Conservation (phyloP, 305 asterid species). For the Withania somnifera region DNA sequence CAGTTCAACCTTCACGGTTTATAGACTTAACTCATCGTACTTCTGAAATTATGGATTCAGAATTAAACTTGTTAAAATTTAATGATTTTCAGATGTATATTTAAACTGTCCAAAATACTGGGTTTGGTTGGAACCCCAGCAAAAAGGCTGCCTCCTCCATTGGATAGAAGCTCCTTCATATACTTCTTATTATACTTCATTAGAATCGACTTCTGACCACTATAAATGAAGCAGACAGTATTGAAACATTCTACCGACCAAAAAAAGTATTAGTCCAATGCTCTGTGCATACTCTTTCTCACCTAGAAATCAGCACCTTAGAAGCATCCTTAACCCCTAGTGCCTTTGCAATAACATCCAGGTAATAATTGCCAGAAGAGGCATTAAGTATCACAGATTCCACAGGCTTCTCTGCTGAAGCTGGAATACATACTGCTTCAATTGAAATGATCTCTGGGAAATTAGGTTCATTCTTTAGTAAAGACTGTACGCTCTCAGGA, state of each 20-base stretch:
- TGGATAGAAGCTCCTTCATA: neutral
- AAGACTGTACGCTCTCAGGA: constrained; percentile 32
- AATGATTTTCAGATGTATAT: neutral
- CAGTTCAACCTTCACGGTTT: neutral
- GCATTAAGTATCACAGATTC: constrained; percentile 39
- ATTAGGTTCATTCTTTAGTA: constrained; percentile 28
- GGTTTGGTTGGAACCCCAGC: neutral
- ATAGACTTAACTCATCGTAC: neutral
- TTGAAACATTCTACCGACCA: neutral
- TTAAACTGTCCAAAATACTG: neutral
- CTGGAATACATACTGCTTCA: constrained; percentile 54
- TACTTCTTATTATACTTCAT: neutral
- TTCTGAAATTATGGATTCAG: neutral
- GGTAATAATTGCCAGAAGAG: constrained; percentile 53
- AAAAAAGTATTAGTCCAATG: neutral
- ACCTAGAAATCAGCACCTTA: constrained; percentile 69
- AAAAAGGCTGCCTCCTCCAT: neutral
- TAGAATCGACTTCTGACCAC: neutral
- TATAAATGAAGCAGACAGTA: neutral
- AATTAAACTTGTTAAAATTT: neutral
- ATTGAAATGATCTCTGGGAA: constrained; percentile 29
- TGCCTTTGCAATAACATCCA: constrained; percentile 62
- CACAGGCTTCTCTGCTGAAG: constrained; percentile 37
- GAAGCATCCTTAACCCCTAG: constrained; percentile 58
- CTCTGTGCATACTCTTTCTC: constrained; percentile 9